Base-by-base conservation (phyloP, 176 grass and related monocot species). In the Chrysopogon serrulatus region DNA sequence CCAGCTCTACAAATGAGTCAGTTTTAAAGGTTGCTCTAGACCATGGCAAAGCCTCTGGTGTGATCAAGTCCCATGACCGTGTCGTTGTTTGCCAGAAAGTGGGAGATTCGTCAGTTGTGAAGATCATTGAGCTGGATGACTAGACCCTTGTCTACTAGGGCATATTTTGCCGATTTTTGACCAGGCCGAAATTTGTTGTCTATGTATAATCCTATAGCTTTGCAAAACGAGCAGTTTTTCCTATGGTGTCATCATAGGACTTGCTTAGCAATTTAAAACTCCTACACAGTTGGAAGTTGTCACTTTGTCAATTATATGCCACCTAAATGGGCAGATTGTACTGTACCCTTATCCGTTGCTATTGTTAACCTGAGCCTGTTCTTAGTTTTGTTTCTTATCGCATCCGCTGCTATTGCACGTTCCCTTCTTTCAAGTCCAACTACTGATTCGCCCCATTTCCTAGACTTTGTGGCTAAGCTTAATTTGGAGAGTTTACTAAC, bases 21-120 rank as follows among this genome's bases (percentile, higher is more conserved):
- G 96, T 99, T 80, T 81, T 99, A 74, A 99, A 91, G 85, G 96
- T 99, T 86, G 96, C 96, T 80, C 86, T 99, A 72, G 96, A 99
- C 65, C 93, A 96, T 1, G 96, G 93, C 35, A 99, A 99, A 69
- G 85, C 73, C 36, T 96, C 74, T 1, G 93, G 96, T 65, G 83
- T 99, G 39, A 99, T 96, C 42, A 99, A 94, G 73, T 96, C 93
- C 19, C 96, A 96, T n/a, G 96, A 99, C 68, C 93, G 93, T 16
- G 96, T 99, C 9, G 93, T 99, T 13, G 87, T 99, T 67, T 99
- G 96, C 89, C 96, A 96, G 85, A 98, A 98, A 60, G 85, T 98
- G 48, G 96, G 96, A 36, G 96, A 98, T 90, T 84, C 96, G 43
- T 98, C 93, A 2, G 91, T 99, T 21, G 96, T 99, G 83, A 99